Percentiles rank a stretch among this genome's conserved stretches.
Evolutionary conservation across 768 basidiomycete genomes (phyloP).

Genomic region (Phanerodontia chrysosporium): DNA sequence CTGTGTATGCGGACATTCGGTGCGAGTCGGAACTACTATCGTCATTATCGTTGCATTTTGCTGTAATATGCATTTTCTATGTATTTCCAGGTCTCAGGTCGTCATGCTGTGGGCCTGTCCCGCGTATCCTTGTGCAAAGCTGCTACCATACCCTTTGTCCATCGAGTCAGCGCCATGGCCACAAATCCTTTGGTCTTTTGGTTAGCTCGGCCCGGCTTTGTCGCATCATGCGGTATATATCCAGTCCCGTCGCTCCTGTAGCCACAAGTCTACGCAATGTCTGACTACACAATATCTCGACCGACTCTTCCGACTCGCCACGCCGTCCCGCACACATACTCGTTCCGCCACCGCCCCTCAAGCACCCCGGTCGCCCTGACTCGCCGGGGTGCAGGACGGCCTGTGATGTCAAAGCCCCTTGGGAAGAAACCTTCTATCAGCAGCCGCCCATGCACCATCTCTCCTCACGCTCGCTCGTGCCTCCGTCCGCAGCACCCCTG

Average conservation of each 20-base stretch:
- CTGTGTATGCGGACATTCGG: not conserved
- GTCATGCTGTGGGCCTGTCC: not conserved
- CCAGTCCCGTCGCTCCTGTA: not conserved
- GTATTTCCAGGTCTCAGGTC: not conserved
- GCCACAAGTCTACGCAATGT: not conserved
- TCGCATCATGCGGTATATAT: not conserved
- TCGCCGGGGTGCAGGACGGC: not conserved
- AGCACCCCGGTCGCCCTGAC: not conserved
- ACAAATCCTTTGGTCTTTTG: not conserved
- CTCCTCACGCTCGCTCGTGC: not conserved
- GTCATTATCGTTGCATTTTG: constrained; percentile 1
- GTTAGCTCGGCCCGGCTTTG: not conserved
- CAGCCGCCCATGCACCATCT: not conserved
- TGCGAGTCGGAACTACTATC: constrained; percentile 1
- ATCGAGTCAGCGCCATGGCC: not conserved
- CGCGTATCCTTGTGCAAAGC: not conserved
- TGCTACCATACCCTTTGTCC: not conserved
- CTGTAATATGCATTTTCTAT: not conserved
- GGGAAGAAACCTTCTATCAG: not conserved
- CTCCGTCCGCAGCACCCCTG: not conserved
- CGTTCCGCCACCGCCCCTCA: not conserved
- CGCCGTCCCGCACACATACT: not conserved
- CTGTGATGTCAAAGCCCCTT: not conserved
- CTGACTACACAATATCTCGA: not conserved
- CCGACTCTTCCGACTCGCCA: not conserved